Percentiles rank a stretch among this genome's conserved stretches.
Evolutionary conservation across 75 land plant species (phyloP).

Genomic region (Cunninghamia lanceolata): DNA sequence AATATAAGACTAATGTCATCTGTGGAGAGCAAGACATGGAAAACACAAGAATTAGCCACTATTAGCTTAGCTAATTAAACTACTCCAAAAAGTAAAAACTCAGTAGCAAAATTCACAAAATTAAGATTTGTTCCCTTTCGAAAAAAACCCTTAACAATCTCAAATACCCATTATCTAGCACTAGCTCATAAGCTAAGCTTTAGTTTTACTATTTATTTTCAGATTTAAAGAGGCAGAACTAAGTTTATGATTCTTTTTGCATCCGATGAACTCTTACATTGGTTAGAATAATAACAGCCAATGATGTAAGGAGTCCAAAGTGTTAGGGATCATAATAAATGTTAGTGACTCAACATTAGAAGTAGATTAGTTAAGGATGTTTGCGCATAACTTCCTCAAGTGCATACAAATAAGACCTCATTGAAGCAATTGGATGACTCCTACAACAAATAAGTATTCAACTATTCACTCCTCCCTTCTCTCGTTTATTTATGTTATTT

Average conservation of each 20-base stretch:
- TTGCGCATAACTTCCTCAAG: neutral
- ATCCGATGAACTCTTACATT: neutral
- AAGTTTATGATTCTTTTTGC: neutral
- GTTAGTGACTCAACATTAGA: neutral
- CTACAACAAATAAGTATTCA: neutral
- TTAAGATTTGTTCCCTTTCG: neutral
- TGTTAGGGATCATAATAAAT: neutral
- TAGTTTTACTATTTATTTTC: neutral
- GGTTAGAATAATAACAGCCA: neutral
- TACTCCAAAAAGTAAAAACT: neutral
- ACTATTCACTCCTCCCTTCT: neutral
- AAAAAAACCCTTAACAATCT: neutral
- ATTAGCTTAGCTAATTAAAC: neutral
- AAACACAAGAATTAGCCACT: neutral
- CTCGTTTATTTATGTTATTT: neutral
- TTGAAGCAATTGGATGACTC: neutral
- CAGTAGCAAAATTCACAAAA: neutral
- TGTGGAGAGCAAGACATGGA: conserved; percentile 12
- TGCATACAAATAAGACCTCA: neutral
- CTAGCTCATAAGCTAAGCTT: neutral
- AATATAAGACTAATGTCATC: conserved; percentile 58
- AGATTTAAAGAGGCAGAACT: neutral
- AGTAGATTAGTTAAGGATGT: neutral
- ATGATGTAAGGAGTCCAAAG: neutral
- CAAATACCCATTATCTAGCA: neutral